phyloP scores from a whole-genome alignment of 2,329 filamentous ascomycete genomes.

The Colletotrichum horii region DNA sequence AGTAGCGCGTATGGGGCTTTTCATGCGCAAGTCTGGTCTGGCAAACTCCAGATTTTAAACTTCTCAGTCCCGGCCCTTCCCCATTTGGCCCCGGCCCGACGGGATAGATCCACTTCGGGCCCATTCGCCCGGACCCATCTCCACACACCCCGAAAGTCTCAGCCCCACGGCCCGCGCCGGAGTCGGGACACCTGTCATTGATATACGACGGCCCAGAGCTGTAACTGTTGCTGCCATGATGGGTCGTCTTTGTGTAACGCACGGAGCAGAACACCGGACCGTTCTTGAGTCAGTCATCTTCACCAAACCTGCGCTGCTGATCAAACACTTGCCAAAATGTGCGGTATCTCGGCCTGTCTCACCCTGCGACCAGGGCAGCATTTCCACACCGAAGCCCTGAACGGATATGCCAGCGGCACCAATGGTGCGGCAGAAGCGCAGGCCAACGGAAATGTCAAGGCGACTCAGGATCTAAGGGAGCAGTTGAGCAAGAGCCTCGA shows the following conservation, averaged over 20 bases:
- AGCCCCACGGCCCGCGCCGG: background rate
- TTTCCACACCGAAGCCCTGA: background rate
- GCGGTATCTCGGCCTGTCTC: conserved; percentile 5
- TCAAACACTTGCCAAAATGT: background rate
- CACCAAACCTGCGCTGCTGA: background rate
- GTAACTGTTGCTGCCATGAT: background rate
- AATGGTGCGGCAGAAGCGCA: background rate
- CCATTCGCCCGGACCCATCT: background rate
- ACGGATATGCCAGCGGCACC: background rate
- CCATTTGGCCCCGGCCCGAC: background rate
- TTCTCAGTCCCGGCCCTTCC: background rate
- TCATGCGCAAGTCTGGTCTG: background rate
- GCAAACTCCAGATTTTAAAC: background rate
- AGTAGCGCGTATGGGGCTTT: background rate
- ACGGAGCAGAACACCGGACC: background rate
- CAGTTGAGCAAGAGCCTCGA: conserved; percentile 26
- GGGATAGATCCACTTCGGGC: background rate
- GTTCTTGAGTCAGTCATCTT: background rate
- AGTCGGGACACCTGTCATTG: background rate
- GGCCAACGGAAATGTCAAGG: background rate
- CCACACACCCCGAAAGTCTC: background rate
- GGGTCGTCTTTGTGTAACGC: background rate
- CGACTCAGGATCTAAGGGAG: background rate
- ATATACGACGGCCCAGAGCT: background rate
- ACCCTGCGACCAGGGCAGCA: background rate